These are phyloP conservation scores for Lipomyces japonicus DNA, from an alignment of 805 yeast genomes.

Conservation along the genomic window DNA sequence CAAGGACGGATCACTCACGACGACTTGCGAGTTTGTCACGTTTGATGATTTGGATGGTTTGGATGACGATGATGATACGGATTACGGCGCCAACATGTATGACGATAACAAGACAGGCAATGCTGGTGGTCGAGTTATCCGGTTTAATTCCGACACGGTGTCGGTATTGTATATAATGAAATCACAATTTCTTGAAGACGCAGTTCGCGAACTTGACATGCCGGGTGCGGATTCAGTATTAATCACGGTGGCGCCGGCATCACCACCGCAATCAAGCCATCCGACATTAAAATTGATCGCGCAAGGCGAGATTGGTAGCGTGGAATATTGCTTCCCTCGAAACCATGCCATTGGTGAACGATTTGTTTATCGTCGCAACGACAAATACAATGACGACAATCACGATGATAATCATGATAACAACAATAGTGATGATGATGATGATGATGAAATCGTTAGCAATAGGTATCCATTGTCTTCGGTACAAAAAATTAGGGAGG, in stretches of 20 bases:
- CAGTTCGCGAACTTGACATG: constrained; percentile 23
- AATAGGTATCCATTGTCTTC: constrained; percentile 1
- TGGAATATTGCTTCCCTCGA: constrained; percentile 12
- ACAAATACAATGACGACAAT: no score
- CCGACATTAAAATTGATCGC: constrained; percentile 2
- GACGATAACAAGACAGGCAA: no score
- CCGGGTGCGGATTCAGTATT: constrained; percentile 16
- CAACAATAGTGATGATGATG: no score
- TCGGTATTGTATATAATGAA: constrained; percentile 12
- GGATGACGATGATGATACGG: not conserved
- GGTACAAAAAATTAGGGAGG: constrained; percentile 24
- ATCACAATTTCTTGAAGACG: constrained; percentile 16
- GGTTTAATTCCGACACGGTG: constrained; percentile 1
- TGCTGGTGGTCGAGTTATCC: no score
- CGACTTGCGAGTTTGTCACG: constrained; percentile 30
- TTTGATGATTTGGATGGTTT: constrained; percentile 16
- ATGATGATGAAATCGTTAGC: not conserved
- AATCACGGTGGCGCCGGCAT: constrained; percentile 1
- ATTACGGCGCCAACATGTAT: no score
- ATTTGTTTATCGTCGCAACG: constrained; percentile 3
- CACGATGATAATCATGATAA: no score
- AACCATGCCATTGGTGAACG: not conserved
- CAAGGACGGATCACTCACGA: constrained; percentile 26
- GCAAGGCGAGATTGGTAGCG: constrained; percentile 18
- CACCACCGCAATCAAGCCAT: constrained; percentile 1